A percentile compares a stretch with the other conserved stretches of the same genome.
These are phyloP conservation scores for Aspergillus conjunctus DNA, from an alignment of 495 filamentous ascomycete genomes.

Conservation along the genomic window DNA sequence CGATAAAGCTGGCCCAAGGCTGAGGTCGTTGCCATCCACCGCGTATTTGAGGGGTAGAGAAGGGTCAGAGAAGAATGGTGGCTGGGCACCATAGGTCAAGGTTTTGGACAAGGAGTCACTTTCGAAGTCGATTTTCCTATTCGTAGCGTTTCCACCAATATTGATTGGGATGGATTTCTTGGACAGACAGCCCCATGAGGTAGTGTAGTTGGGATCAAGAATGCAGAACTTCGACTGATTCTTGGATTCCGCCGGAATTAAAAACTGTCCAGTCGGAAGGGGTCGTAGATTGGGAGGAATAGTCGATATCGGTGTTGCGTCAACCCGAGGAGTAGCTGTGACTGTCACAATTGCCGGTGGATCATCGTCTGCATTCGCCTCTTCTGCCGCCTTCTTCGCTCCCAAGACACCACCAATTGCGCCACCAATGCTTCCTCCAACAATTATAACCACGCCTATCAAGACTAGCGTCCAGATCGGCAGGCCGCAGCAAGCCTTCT, in stretches of 20 bases:
- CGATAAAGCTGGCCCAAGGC: conserved; percentile 73
- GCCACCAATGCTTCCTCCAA: conserved; percentile 57
- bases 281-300: conserved; percentile 59
- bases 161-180: conserved; percentile 44
- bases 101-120: conserved; percentile 34
- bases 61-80: conserved; percentile 53
- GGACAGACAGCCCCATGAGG: conserved; percentile 70
- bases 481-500: conserved; percentile 62
- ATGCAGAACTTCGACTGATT: conserved; percentile 69
- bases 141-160: conserved; percentile 26
- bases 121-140: conserved; percentile 33
- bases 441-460: conserved; percentile 55
- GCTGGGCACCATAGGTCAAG: conserved; percentile 74
- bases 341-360: conserved; percentile 46
- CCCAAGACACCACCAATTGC: conserved; percentile 61
- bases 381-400: conserved; percentile 42
- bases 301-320: conserved; percentile 62
- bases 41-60: conserved; percentile 61
- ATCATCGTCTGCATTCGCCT: conserved; percentile 17
- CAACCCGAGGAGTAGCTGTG: conserved; percentile 60
- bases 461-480: conserved; percentile 70
- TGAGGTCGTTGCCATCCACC: conserved; percentile 61
- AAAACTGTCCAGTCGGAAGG: conserved; percentile 65
- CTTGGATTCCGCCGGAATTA: conserved; percentile 59
- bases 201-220: conserved; percentile 54